Percentiles rank a stretch among this genome's conserved stretches.
These are phyloP conservation scores for Colletotrichum phormii DNA, from an alignment of 2,329 filamentous ascomycete species.

Conservation along the genomic window DNA sequence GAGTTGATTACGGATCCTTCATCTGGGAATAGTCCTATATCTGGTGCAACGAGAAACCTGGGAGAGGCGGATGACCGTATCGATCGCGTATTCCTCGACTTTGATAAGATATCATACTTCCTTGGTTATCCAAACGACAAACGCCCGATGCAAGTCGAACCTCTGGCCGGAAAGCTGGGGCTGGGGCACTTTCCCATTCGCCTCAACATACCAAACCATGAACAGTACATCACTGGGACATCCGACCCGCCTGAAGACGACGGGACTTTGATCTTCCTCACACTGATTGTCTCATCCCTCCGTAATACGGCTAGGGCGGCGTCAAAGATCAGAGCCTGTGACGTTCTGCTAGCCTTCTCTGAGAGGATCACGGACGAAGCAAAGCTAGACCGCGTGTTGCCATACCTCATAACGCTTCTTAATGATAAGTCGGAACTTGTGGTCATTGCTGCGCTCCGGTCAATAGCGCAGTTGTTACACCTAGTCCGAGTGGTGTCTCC, in stretches of 20 bases:
- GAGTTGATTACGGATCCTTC: constrained; percentile 92
- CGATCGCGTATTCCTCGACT: constrained; percentile 91
- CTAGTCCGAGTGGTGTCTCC: constrained; percentile 90
- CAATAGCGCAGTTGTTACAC: constrained; percentile 88
- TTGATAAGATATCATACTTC: constrained; percentile 97
- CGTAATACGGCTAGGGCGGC: constrained; percentile 89
- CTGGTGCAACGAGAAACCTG: constrained; percentile 76
- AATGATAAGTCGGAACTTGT: constrained; percentile 87
- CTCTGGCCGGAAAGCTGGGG: constrained; percentile 60
- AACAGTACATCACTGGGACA: constrained; percentile 73
- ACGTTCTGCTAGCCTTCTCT: constrained; percentile 90
- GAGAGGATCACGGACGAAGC: constrained; percentile 94
- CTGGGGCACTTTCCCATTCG: constrained; percentile 81
- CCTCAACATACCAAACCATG: constrained; percentile 87
- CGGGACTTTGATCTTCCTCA: constrained; percentile 91
- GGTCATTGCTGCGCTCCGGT: constrained; percentile 84
- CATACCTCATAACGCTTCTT: constrained; percentile 86
- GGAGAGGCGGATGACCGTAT: constrained; percentile 94
- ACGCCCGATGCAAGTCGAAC: constrained; percentile 41
- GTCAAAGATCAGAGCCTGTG: constrained; percentile 89
- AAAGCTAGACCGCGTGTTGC: constrained; percentile 91
- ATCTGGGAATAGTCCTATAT: constrained; percentile 79
- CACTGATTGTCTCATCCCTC: constrained; percentile 87
- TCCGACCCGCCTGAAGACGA: constrained; percentile 79
- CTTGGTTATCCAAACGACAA: constrained; percentile 71